phyloP scores from a whole-genome alignment of 345 rosid genomes.

The Heritiera littoralis region DNA sequence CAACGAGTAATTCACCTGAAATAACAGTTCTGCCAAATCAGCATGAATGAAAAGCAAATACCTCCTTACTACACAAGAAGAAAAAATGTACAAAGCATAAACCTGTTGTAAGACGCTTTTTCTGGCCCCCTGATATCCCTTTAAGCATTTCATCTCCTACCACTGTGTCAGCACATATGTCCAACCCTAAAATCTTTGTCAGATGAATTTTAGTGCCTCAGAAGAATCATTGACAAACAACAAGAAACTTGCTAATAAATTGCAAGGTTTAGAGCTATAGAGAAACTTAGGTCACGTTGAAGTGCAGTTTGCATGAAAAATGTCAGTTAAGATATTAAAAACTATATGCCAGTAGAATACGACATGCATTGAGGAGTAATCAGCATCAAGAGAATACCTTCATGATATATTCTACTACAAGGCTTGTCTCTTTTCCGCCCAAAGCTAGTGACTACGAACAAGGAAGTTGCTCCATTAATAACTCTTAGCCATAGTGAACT shows the following conservation, averaged over 20 bases:
- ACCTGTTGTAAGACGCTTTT: conserved; percentile 99
- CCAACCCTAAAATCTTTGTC: conserved; percentile 98
- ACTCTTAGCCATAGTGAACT: neutral
- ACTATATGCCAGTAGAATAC: neutral
- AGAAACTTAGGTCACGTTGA: neutral
- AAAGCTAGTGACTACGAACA: conserved; percentile 74
- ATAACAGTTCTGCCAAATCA: conserved; percentile 25
- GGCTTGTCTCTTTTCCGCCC: conserved; percentile 81
- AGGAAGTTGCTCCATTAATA: neutral
- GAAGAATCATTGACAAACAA: conserved; percentile 23
- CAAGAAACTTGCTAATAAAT: neutral
- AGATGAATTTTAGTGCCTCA: conserved; percentile 50
- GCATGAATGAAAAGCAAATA: conserved; percentile 19
- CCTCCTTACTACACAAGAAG: conserved; percentile 4
- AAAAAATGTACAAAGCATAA: neutral
- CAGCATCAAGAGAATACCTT: conserved; percentile 64
- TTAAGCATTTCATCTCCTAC: conserved; percentile 98
- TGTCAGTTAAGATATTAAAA: neutral
- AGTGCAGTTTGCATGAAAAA: neutral
- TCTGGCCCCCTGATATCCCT: conserved; percentile 99
- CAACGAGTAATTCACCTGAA: conserved; percentile 89
- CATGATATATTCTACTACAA: conserved; percentile 85
- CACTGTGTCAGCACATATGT: conserved; percentile 85
- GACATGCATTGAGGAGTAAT: conserved; percentile 6
- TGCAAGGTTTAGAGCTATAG: neutral